Conservation (phyloP, 2,329 filamentous ascomycete genomes). For the Capronia coronata region DNA sequence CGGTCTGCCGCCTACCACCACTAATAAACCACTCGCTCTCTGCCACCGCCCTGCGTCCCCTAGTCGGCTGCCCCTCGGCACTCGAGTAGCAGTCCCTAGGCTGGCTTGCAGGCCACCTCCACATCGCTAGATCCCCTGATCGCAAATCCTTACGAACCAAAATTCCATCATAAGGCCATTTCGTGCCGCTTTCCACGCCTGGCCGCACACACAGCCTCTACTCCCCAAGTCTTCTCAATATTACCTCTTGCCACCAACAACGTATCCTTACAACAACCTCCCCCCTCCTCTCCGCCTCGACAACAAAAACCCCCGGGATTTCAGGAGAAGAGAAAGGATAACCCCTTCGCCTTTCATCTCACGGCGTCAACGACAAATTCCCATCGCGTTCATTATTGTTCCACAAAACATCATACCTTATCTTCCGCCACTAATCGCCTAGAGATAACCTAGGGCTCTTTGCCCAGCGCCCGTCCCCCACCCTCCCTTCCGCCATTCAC, state of each 20-base stretch:
- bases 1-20: not conserved
- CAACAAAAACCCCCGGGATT: not conserved
- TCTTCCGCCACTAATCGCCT: constrained; percentile 22
- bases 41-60: not conserved
- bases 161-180: constrained; percentile 8
- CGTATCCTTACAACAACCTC: not conserved
- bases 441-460: constrained; percentile 17
- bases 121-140: not conserved
- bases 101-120: not conserved
- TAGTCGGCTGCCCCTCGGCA: not conserved
- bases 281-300: not conserved
- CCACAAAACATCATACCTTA: constrained; percentile 16
- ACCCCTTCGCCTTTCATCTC: not conserved
- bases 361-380: not conserved
- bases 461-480: constrained; percentile 16
- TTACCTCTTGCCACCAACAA: constrained; percentile 6
- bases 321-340: not conserved
- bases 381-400: constrained; percentile 3
- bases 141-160: constrained; percentile 8
- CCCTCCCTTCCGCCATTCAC: constrained; percentile 17
- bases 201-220: not conserved
- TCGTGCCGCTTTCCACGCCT: constrained; percentile 1
- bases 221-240: not conserved
- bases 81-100: not conserved
- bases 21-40: not conserved